phyloP scores from a whole-genome alignment of 495 filamentous ascomycete species.

The Oidiodendron maius region DNA sequence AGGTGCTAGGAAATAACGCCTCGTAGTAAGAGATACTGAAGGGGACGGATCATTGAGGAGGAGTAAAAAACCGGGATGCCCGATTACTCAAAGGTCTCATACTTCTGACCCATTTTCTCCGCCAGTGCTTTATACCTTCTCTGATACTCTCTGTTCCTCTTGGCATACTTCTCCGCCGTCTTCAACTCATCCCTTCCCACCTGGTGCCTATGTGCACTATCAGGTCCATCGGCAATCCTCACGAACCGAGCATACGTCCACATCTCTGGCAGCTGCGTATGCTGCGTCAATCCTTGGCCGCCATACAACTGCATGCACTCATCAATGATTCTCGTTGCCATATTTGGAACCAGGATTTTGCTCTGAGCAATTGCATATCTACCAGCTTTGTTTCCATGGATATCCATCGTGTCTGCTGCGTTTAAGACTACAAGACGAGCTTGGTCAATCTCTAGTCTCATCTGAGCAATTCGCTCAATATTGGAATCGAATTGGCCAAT shows the following conservation, averaged over 20 bases:
- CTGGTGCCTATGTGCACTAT: conserved; percentile 35
- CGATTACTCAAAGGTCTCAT: conserved; percentile 17
- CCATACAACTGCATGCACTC: conserved; percentile 38
- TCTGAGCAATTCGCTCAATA: conserved; percentile 34
- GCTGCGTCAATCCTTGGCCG: conserved; percentile 33
- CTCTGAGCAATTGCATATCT: conserved; percentile 32
- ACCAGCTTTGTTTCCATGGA: conserved; percentile 31
- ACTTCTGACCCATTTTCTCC: conserved; percentile 23
- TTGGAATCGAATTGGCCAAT: conserved; percentile 36
- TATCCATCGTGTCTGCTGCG: conserved; percentile 34
- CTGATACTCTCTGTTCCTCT: conserved; percentile 29
- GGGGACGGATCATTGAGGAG: too few relatives aligned
- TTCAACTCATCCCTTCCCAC: conserved; percentile 36
- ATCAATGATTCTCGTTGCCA: conserved; percentile 31
- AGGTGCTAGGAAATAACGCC: too few relatives aligned
- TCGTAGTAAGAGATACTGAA: too few relatives aligned
- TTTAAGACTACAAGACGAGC: conserved; percentile 32
- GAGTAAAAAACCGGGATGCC: too few relatives aligned
- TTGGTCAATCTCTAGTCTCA: conserved; percentile 32
- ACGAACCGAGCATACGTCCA: conserved; percentile 37
- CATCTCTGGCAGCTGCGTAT: conserved; percentile 34
- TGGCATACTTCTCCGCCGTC: conserved; percentile 25
- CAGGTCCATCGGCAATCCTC: conserved; percentile 35
- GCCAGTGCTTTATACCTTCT: conserved; percentile 27
- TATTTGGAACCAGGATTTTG: conserved; percentile 34